Percentiles rank a stretch among this genome's conserved stretches.
phyloP scores from a whole-genome alignment of 345 rosid species.

The Gossypium bickii region DNA sequence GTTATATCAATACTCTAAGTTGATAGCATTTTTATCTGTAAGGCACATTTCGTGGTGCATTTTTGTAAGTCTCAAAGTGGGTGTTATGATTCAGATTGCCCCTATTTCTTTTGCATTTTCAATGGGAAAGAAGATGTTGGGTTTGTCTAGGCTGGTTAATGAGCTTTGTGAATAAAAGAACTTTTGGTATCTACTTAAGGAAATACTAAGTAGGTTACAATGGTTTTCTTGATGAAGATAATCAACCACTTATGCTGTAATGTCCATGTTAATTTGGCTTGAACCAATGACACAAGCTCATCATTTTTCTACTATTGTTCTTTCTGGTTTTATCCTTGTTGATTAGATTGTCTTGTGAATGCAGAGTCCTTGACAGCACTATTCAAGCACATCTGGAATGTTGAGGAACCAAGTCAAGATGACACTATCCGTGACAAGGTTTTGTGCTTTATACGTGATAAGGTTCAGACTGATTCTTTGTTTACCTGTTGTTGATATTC shows the following conservation, averaged over 20 bases:
- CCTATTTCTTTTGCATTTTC: not conserved
- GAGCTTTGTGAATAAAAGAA: not conserved
- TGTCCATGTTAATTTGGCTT: not conserved
- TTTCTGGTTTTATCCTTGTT: not conserved
- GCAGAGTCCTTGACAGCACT: conserved; percentile 80
- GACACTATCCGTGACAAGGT: conserved; percentile 82
- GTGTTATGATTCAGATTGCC: not conserved
- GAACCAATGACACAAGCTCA: not conserved
- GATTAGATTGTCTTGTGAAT: conserved; percentile 19
- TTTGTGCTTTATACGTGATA: conserved; percentile 75
- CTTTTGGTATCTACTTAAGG: not conserved
- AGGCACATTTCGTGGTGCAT: not conserved
- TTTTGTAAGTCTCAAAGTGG: not conserved
- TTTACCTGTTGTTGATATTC: not conserved
- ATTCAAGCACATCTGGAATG: conserved; percentile 73
- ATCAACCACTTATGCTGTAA: not conserved
- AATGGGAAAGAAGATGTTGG: not conserved
- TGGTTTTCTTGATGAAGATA: not conserved
- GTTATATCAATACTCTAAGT: not conserved
- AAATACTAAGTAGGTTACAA: not conserved
- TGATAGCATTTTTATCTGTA: not conserved
- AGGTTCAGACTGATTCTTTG: conserved; percentile 41
- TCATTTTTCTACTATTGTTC: not conserved
- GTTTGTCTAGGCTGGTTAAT: not conserved
- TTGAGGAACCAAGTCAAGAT: conserved; percentile 65